Base-by-base conservation (phyloP, 2,329 filamentous ascomycete species). In the Colletotrichum brevisporum region DNA sequence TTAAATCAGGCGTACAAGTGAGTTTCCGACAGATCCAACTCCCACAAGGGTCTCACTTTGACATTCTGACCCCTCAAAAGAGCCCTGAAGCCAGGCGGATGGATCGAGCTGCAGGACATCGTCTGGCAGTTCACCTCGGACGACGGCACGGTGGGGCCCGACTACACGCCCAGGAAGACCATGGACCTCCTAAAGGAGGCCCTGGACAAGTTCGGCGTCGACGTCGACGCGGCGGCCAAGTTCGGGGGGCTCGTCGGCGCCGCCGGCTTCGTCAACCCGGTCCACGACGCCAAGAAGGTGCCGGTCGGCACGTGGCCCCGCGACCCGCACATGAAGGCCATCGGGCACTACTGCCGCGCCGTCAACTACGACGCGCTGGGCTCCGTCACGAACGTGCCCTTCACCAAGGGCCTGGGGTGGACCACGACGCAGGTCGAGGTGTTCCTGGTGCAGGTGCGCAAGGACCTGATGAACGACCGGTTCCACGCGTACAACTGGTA, bases 291-390 rank as follows among this genome's bases (percentile, higher is more conserved):
- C n/a, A 74, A 75, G 55, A 75, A 81, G 65, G 75, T 83, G 4
- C 82, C 83, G 0, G 74, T 81, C 15, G 81, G 79, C 39, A 75
- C 75, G 0, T 85, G 83, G 83, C 78, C 83, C 1, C 81, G 77
- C 48, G 78, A 84, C 48, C 73, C 76, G 1, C 77, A 77, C 8
- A 76, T 83, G 27, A 84, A n/a, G n/a, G n/a, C n/a, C n/a, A 75
- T 83, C 60, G 82, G 64, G 58, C 9, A 80, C 64, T 56, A 64
- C 26, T 73, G 71, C n/a, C 67, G 71, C 6, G 69, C 55, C 12
- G 55, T 36, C 4, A 18, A 48, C 43, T 58, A 50, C 6, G 55
- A 58, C 24, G 18, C 55, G 12, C 43, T 58, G 2, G 55, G 43
- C 9, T 24, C 24, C 3, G 12, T 48, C 4, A 48, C 55, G 6